Percentiles rank a stretch among this genome's conserved stretches.
phyloP scores from a whole-genome alignment of 73 alveolate species.

The Tetrahymena borealis region DNA sequence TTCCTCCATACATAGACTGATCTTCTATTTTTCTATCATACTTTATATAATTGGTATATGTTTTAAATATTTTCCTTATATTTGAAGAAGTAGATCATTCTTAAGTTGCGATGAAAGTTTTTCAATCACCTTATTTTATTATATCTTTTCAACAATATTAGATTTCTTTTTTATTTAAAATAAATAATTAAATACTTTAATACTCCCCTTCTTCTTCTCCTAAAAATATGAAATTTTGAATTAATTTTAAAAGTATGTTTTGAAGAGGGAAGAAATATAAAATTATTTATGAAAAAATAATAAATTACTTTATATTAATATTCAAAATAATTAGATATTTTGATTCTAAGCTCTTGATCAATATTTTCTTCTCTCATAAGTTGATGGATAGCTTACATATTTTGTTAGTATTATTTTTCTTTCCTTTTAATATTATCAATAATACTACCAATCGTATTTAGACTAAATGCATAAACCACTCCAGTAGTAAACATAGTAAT shows the following conservation, averaged over 20 bases:
- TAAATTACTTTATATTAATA: background rate
- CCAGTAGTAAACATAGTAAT: conserved; percentile 24
- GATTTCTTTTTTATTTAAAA: background rate
- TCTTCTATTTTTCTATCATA: background rate
- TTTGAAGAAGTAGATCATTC: background rate
- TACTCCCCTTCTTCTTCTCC: no score
- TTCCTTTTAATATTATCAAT: conserved; percentile 9
- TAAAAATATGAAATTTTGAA: no score
- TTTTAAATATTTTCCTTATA: background rate
- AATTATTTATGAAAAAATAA: background rate
- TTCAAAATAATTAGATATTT: background rate
- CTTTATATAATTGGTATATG: background rate
- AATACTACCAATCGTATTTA: conserved; percentile 32
- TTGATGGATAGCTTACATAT: conserved; percentile 28
- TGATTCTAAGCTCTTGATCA: background rate
- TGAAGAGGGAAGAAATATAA: no score
- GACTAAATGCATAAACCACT: conserved; percentile 22
- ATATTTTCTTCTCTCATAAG: conserved; percentile 16
- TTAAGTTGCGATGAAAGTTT: background rate
- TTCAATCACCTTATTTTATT: background rate
- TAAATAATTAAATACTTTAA: no score
- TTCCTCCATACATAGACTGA: background rate
- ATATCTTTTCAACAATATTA: background rate
- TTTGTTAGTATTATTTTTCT: conserved; percentile 11
- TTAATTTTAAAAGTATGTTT: no score